phyloP scores from a whole-genome alignment of 2,329 filamentous ascomycete species.

The Aureobasidium sp. region DNA sequence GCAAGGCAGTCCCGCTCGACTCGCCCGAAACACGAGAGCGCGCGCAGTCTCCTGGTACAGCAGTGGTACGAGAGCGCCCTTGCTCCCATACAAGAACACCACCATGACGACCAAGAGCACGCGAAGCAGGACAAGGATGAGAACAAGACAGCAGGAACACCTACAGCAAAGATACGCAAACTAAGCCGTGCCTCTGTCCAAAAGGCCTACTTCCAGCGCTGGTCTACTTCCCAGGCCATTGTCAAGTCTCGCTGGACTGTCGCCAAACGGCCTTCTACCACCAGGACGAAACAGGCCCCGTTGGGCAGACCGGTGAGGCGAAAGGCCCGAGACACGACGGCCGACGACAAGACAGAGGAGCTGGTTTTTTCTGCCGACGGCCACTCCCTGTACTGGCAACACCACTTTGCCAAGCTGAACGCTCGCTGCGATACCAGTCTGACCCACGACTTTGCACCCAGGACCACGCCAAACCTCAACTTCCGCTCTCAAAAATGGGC shows the following conservation, averaged over 20 bases:
- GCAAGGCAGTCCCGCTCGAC: background rate
- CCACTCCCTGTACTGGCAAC: slow-evolving; percentile 14
- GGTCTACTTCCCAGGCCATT: background rate
- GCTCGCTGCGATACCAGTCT: slow-evolving; percentile 10
- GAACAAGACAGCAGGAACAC: background rate
- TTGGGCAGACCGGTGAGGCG: slow-evolving; percentile 2
- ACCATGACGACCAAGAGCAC: background rate
- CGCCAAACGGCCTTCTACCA: background rate
- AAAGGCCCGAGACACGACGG: background rate
- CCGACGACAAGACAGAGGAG: background rate
- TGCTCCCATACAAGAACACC: background rate
- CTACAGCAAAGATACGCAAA: background rate
- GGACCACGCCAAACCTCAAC: slow-evolving; percentile 13
- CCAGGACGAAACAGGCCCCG: background rate
- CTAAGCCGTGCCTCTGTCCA: background rate
- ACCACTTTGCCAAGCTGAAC: slow-evolving; percentile 15
- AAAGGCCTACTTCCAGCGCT: background rate
- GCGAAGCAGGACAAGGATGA: background rate
- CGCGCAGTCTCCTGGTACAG: slow-evolving; percentile 5
- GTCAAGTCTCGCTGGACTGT: slow-evolving; percentile 8
- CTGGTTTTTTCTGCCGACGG: slow-evolving; percentile 7
- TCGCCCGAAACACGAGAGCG: background rate
- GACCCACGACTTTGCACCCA: background rate
- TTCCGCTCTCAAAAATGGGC: slow-evolving; percentile 16
- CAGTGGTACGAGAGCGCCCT: slow-evolving; percentile 14